Evolutionary conservation across 108 stramenopile species (phyloP), one percentile per base, ranked within the genome.

Genomic region (Skeletonema potamos): DNA sequence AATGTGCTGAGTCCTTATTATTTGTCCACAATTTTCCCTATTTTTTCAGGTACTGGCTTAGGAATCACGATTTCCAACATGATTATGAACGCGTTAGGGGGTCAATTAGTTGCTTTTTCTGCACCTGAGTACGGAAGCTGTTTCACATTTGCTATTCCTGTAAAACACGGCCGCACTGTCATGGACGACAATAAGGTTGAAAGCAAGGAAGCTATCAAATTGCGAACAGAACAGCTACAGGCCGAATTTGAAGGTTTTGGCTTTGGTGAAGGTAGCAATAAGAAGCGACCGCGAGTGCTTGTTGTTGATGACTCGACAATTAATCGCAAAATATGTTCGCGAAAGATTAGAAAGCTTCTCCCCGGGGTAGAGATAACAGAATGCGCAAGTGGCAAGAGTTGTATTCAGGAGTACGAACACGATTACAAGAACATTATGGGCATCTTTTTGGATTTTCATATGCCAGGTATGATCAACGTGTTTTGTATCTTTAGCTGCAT

Each of bases 21-120:
- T 6, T 32, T 32, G 30, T 39, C 12, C 37, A 15, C 15, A 2
- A n/a, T 41, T 41, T 41, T 0, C n/a, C 15, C 39, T 41, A n/a
- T n/a, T n/a, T n/a, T 2, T 13, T 41, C 15, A 41, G 39, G 39
- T 29, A 81, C 77, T 4, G 80, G 76, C 4, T 39, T 81, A 1
- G 76, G 80, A 2, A 59, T 81, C 26, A 73, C 68, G 39, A 81
- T 81, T 28, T 74, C 72, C 56, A 46, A 72, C 32, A 72, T 72
- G 71, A 27, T 72, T 34, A 32, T 72, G n/a, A 2, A 5, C 13
- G 71, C 71, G 7, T 39, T 72, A n/a, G 20, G 17, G 7, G 71
- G 71, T 26, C 54, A 54, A 32, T 26, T 72, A 10, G 54, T 72
- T 24, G 33, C 65, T 3, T 72, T 72, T 29, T 66, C 64, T 34